These are phyloP conservation scores for Phytopythium delawarense DNA, from an alignment of 352 stramenopile species.

Conservation along the genomic window DNA sequence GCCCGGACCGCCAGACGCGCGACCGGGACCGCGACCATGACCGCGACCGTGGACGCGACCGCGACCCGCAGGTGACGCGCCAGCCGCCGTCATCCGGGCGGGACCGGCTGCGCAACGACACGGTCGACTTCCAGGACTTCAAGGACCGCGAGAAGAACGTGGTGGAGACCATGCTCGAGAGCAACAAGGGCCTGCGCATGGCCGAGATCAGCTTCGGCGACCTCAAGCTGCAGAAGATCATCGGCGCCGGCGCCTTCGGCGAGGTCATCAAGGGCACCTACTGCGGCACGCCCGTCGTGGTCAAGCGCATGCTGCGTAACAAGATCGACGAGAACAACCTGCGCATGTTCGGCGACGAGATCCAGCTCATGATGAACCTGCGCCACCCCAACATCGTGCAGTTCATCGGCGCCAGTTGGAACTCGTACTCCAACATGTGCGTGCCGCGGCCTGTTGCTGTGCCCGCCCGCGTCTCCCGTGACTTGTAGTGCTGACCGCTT, in stretches of 20 bases:
- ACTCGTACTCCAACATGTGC: conserved; percentile 91
- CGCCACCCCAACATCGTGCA: conserved; percentile 88
- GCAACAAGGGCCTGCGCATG: conserved; percentile 84
- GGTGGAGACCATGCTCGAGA: conserved; percentile 86
- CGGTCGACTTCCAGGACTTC: conserved; percentile 81
- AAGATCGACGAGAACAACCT: conserved; percentile 89
- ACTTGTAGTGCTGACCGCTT: not conserved
- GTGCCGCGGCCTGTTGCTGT: conserved; percentile 13
- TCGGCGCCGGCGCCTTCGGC: conserved; percentile 78
- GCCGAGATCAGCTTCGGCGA: conserved; percentile 89
- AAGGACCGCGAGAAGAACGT: conserved; percentile 86
- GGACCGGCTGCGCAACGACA: conserved; percentile 29
- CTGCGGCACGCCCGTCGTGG: conserved; percentile 83
- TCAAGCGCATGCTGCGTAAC: conserved; percentile 87
- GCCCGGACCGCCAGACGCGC: not conserved
- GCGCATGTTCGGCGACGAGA: conserved; percentile 87
- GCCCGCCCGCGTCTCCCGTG: not conserved
- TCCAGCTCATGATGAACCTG: conserved; percentile 90
- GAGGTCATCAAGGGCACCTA: conserved; percentile 89
- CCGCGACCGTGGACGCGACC: not conserved
- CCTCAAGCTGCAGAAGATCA: conserved; percentile 87
- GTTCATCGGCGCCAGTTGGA: conserved; percentile 89
- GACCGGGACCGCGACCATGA: not conserved
- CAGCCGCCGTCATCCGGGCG: conserved; percentile 9
- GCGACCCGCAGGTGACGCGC: conserved; percentile 1